Conservation (phyloP, 2,329 filamentous ascomycete species). For the Tolypocladium cylindrosporum region DNA sequence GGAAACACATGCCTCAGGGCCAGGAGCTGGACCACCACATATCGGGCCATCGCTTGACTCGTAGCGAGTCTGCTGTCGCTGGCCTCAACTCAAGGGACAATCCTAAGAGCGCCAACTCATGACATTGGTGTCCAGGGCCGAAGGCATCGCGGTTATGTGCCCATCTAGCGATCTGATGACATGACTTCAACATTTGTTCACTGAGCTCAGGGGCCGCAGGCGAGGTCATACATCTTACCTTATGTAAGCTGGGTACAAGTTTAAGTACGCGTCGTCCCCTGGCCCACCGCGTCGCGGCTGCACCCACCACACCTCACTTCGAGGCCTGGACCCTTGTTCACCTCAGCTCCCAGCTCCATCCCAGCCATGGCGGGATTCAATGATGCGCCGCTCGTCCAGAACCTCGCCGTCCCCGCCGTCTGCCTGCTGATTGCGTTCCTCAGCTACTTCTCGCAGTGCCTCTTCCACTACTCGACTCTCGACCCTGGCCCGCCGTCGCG, state of each 20-base stretch:
- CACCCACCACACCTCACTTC: not conserved
- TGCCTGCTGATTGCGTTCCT: slow-evolving; percentile 58
- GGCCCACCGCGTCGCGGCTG: not conserved
- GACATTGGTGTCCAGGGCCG: not conserved
- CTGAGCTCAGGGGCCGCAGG: not conserved
- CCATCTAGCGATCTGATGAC: not conserved
- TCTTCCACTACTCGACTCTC: slow-evolving; percentile 51
- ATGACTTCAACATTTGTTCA: not conserved
- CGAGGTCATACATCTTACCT: not conserved
- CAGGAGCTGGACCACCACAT: slow-evolving; percentile 4
- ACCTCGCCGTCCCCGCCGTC: slow-evolving; percentile 59
- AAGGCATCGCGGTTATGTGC: not conserved
- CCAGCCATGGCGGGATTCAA: slow-evolving; percentile 29
- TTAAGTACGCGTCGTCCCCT: not conserved
- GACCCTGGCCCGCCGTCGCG: slow-evolving; percentile 49
- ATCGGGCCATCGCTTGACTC: slow-evolving; percentile 5
- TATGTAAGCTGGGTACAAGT: not conserved
- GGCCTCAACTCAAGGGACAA: not conserved
- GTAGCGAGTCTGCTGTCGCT: not conserved
- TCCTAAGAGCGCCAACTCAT: not conserved
- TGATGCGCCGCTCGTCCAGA: slow-evolving; percentile 33
- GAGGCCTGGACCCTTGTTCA: not conserved
- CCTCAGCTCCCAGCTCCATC: not conserved
- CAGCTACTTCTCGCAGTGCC: slow-evolving; percentile 60
- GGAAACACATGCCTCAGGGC: slow-evolving; percentile 5